Conservation (phyloP, 2,329 filamentous ascomycete genomes). For the Claviceps cyperi region DNA sequence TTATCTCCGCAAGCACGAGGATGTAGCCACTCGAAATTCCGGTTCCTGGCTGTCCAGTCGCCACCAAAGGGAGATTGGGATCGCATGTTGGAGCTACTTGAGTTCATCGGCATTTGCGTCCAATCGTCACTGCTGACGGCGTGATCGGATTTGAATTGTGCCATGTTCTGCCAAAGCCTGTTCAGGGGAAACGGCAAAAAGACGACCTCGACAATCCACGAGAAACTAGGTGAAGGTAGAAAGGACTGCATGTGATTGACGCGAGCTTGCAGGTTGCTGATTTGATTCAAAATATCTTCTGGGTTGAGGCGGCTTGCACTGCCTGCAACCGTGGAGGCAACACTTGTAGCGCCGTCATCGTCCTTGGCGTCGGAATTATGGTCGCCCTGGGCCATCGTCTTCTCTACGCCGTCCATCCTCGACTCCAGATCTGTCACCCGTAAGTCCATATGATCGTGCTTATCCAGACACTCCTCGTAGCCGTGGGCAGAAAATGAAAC, state of each 20-base stretch:
- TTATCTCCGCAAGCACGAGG: constrained; percentile 53
- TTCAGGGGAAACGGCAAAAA: constrained; percentile 55
- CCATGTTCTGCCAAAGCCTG: constrained; percentile 36
- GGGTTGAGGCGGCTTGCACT: constrained; percentile 23
- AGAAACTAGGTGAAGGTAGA: constrained; percentile 45
- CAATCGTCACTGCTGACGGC: constrained; percentile 31
- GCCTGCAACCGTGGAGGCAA: constrained; percentile 31
- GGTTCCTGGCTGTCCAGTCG: constrained; percentile 31
- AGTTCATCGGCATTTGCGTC: constrained; percentile 38
- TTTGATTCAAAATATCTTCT: constrained; percentile 33
- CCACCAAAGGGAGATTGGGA: constrained; percentile 34
- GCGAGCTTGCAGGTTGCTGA: constrained; percentile 35
- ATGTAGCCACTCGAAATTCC: constrained; percentile 44
- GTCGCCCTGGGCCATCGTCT: constrained; percentile 36
- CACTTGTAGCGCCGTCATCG: constrained; percentile 31
- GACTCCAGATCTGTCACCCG: constrained; percentile 56
- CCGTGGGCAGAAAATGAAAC: constrained; percentile 50
- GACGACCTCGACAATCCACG: constrained; percentile 65
- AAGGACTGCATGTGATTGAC: constrained; percentile 43
- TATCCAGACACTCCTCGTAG: constrained; percentile 56
- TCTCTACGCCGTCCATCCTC: constrained; percentile 44
- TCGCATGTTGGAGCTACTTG: constrained; percentile 28
- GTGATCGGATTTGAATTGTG: constrained; percentile 30
- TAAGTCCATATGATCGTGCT: constrained; percentile 50
- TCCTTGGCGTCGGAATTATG: constrained; percentile 21